phyloP scores from a whole-genome alignment of 331 rosid species.

The Ulmus americana region DNA sequence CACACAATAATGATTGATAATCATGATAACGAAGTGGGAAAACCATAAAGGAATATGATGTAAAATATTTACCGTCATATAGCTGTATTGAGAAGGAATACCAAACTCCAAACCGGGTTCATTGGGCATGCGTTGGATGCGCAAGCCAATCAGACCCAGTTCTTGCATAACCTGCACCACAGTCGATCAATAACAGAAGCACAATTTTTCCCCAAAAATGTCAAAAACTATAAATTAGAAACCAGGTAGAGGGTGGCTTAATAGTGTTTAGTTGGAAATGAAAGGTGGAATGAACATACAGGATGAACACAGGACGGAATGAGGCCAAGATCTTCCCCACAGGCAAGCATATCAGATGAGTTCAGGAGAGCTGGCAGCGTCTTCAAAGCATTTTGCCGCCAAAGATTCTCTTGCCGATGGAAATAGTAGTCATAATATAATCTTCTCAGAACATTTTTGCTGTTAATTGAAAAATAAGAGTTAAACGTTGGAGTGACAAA shows the following conservation, averaged over 20 bases:
- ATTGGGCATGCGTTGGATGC: slow-evolving; percentile 94
- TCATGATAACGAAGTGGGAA: background rate
- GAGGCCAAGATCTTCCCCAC: slow-evolving; percentile 96
- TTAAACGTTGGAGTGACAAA: slow-evolving; percentile 17
- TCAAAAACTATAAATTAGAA: background rate
- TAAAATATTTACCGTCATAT: slow-evolving; percentile 69
- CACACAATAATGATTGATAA: too few species aligned
- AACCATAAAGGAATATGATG: background rate
- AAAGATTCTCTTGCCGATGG: slow-evolving; percentile 90
- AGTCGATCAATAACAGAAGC: slow-evolving; percentile 17
- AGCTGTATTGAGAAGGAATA: slow-evolving; percentile 80
- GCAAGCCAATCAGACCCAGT: slow-evolving; percentile 78
- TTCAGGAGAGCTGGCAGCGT: slow-evolving; percentile 84
- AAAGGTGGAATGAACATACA: slow-evolving; percentile 40
- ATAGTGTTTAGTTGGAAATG: slow-evolving; percentile 1
- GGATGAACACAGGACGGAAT: slow-evolving; percentile 98
- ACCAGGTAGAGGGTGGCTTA: background rate
- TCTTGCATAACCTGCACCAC: slow-evolving; percentile 87
- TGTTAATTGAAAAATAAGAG: slow-evolving; percentile 29
- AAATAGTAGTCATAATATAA: slow-evolving; percentile 85
- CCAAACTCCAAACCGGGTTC: slow-evolving; percentile 85
- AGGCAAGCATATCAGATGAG: slow-evolving; percentile 84
- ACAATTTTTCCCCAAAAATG: background rate
- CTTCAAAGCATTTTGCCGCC: slow-evolving; percentile 91
- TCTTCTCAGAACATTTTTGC: slow-evolving; percentile 72